Evolutionary conservation across 208 protist genomes (phyloP).

Genomic region (Crithidia expoeki): DNA sequence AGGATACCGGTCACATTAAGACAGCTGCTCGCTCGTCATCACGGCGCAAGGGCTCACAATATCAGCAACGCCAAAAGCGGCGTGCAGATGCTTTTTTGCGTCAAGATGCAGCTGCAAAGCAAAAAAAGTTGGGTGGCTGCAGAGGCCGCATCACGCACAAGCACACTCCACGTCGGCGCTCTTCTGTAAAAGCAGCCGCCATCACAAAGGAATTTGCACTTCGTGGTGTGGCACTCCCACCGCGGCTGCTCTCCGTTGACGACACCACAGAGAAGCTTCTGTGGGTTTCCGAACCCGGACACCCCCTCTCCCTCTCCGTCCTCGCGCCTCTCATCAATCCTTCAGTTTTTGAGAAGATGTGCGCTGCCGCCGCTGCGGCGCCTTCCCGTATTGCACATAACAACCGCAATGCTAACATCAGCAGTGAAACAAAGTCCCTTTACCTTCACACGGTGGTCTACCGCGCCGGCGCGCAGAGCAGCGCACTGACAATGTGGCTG

Average conservation of each 20-base stretch:
- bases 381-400: neutral
- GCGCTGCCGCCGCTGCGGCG: neutral
- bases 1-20: neutral
- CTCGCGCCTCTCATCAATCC: constrained; percentile 19
- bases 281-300: constrained; percentile 25
- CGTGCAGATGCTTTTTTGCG: neutral
- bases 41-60: neutral
- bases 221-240: neutral
- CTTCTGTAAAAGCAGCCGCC: too few relatives aligned
- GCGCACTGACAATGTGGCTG: constrained; percentile 20
- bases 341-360: constrained; percentile 8
- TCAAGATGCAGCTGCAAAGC: neutral
- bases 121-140: neutral
- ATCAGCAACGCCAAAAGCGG: neutral
- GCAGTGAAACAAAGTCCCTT: neutral
- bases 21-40: neutral
- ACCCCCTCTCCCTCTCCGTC: constrained; percentile 20
- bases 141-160: neutral
- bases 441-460: constrained; percentile 35
- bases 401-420: neutral
- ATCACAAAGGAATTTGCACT: too few relatives aligned
- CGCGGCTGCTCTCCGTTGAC: constrained; percentile 25
- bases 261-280: constrained; percentile 26
- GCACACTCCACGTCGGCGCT: neutral
- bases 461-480: constrained; percentile 22